phyloP scores from a whole-genome alignment of 75 land plant species.

The Picea sitchensis region DNA sequence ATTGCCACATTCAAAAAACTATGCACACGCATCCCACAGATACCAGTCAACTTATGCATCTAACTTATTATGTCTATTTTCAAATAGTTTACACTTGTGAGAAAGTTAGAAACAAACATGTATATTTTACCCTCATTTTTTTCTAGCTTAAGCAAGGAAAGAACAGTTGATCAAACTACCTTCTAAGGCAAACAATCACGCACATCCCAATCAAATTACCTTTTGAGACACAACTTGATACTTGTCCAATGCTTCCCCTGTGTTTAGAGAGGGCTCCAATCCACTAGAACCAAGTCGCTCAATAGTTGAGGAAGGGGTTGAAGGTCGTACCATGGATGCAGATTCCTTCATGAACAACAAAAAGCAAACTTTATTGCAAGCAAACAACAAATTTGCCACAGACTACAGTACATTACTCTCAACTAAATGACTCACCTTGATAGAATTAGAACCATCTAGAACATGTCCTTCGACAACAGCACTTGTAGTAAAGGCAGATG shows the following conservation, averaged over 20 bases:
- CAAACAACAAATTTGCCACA: background rate
- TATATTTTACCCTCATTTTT: too few relatives aligned
- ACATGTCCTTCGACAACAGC: slow-evolving; percentile 24
- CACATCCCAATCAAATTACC: slow-evolving; percentile 28
- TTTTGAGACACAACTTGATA: slow-evolving; percentile 64
- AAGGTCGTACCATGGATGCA: slow-evolving; percentile 32
- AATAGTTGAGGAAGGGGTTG: slow-evolving; percentile 32
- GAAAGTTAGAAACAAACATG: too few relatives aligned
- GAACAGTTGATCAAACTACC: too few relatives aligned
- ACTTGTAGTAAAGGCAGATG: slow-evolving; percentile 23
- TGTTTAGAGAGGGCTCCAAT: slow-evolving; percentile 59
- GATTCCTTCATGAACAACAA: slow-evolving; percentile 34
- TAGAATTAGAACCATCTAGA: slow-evolving; percentile 22
- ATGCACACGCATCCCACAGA: too few relatives aligned
- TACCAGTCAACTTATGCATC: too few relatives aligned
- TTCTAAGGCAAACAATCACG: background rate
- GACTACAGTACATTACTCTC: background rate
- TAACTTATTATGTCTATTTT: too few relatives aligned
- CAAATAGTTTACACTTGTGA: too few relatives aligned
- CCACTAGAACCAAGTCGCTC: slow-evolving; percentile 48
- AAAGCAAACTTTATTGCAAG: background rate
- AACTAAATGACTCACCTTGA: slow-evolving; percentile 21
- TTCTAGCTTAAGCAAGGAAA: too few relatives aligned
- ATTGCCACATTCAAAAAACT: too few relatives aligned
- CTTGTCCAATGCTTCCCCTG: slow-evolving; percentile 87